phyloP scores from a whole-genome alignment of 2,329 filamentous ascomycete genomes.

The Didymella arachidicola region DNA sequence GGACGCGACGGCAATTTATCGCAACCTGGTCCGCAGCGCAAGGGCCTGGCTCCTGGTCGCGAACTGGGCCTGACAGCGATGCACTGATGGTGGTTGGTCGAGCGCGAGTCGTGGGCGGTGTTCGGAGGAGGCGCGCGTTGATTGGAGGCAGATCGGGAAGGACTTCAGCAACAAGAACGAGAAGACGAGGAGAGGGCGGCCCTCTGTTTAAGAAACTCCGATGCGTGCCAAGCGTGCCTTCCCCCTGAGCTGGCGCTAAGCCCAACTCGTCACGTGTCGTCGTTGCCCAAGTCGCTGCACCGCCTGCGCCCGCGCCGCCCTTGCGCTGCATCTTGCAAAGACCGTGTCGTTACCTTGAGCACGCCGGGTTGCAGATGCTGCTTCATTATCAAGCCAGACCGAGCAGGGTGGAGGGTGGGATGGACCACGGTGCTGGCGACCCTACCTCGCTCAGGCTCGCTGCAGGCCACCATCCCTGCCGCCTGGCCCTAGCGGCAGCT shows the following conservation, averaged over 20 bases:
- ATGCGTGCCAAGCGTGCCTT: slow-evolving; percentile 38
- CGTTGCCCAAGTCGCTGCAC: slow-evolving; percentile 16
- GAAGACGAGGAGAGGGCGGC: slow-evolving; percentile 23
- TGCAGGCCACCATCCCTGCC: slow-evolving; percentile 19
- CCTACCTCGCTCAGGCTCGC: slow-evolving; percentile 12
- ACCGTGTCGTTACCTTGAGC: not conserved
- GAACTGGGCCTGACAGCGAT: slow-evolving; percentile 28
- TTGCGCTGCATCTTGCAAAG: slow-evolving; percentile 9
- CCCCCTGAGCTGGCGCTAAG: slow-evolving; percentile 37
- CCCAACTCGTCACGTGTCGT: slow-evolving; percentile 17
- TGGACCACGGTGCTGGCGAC: slow-evolving; percentile 10
- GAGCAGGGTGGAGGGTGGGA: not conserved
- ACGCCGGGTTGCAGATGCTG: not conserved
- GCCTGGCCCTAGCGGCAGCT: slow-evolving; percentile 22
- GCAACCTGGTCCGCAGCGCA: slow-evolving; percentile 16
- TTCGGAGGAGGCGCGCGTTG: slow-evolving; percentile 44
- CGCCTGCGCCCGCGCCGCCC: slow-evolving; percentile 2
- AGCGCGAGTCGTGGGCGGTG: slow-evolving; percentile 36
- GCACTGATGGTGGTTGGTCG: slow-evolving; percentile 35
- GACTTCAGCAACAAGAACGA: slow-evolving; percentile 33
- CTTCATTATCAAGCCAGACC: not conserved
- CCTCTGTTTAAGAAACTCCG: slow-evolving; percentile 25
- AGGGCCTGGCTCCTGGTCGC: slow-evolving; percentile 27
- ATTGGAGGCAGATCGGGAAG: slow-evolving; percentile 47
- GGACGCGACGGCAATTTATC: slow-evolving; percentile 25